These are phyloP conservation scores for Hymenoscyphus linearis DNA, from an alignment of 2,329 filamentous ascomycete genomes.

Conservation along the genomic window DNA sequence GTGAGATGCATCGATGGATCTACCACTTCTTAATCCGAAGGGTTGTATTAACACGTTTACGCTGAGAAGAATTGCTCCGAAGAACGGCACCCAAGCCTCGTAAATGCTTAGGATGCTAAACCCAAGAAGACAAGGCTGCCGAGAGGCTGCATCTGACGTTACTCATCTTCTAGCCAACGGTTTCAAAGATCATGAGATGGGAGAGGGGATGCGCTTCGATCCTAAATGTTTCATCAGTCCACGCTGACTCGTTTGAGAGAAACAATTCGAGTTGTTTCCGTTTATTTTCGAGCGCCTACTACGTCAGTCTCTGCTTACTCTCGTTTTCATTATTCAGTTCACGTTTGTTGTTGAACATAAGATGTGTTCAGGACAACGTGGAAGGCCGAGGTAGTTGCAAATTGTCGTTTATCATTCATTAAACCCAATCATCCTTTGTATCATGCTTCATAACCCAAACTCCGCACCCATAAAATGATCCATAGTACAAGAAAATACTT, in stretches of 20 bases:
- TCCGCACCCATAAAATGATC: conserved; percentile 3
- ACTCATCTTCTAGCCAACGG: not conserved
- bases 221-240: not conserved
- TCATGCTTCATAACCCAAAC: conserved; percentile 10
- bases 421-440: not conserved
- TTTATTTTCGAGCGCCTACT: not conserved
- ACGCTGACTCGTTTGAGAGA: not conserved
- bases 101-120: not conserved
- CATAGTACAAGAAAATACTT: conserved; percentile 3
- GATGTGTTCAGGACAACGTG: not conserved
- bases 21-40: not conserved
- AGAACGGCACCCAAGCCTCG: not conserved
- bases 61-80: not conserved
- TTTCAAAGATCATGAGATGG: not conserved
- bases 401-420: conserved; percentile 5
- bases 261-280: not conserved
- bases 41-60: not conserved
- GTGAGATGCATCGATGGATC: not conserved
- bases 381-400: not conserved
- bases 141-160: not conserved
- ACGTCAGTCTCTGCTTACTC: not conserved
- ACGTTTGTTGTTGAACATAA: not conserved
- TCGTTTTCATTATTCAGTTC: not conserved
- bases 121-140: not conserved
- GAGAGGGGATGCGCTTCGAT: not conserved